Evolutionary conservation across 75 land plant genomes (phyloP).

Genomic region (Chamaecyparis obtusa): DNA sequence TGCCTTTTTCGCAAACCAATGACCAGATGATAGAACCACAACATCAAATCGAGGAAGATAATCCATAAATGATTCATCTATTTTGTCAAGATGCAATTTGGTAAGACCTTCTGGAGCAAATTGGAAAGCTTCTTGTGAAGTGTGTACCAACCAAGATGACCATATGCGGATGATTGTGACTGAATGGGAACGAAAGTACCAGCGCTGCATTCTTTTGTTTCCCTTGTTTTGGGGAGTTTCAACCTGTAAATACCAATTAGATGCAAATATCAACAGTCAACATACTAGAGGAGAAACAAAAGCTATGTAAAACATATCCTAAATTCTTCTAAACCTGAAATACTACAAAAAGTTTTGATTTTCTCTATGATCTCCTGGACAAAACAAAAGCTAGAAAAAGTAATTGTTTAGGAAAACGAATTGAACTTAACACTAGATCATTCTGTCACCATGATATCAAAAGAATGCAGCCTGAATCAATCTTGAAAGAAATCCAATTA

Average conservation of each 20-base stretch:
- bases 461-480: neutral
- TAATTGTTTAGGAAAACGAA: neutral
- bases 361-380: neutral
- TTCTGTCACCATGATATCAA: neutral
- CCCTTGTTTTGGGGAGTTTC: conserved; percentile 69
- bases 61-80: conserved; percentile 66
- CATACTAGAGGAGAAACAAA: neutral
- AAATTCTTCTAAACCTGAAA: neutral
- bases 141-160: conserved; percentile 89
- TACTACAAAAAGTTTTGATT: neutral
- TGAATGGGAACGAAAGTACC: conserved; percentile 54
- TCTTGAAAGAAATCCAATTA: neutral
- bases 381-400: neutral
- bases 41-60: conserved; percentile 61
- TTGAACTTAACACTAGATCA: neutral
- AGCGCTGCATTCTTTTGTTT: conserved; percentile 59
- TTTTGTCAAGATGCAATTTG: conserved; percentile 68
- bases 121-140: conserved; percentile 42
- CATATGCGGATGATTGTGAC: conserved; percentile 68
- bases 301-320: neutral
- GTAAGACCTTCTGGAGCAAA: conserved; percentile 58
- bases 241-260: conserved; percentile 32
- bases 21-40: conserved; percentile 79
- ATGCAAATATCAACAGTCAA: neutral
- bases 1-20: conserved; percentile 87